Evolutionary conservation across 495 filamentous ascomycete species (phyloP).

Genomic region (Penicillium fimorum): DNA sequence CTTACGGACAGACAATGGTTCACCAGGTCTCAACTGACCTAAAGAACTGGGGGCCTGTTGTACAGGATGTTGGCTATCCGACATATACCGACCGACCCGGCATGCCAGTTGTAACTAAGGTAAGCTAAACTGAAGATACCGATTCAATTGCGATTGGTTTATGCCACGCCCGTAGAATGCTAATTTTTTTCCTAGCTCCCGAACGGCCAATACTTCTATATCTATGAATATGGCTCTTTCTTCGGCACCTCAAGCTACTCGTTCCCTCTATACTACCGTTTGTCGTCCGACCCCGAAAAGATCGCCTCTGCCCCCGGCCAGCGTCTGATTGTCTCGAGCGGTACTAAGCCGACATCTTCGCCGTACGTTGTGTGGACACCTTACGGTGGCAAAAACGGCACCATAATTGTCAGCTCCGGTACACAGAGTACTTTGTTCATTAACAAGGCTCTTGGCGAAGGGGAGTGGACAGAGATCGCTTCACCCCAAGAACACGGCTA

Average conservation of each 20-base stretch:
- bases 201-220: conserved; percentile 59
- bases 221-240: conserved; percentile 61
- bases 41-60: conserved; percentile 53
- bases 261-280: conserved; percentile 60
- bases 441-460: conserved; percentile 55
- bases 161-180: not conserved
- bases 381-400: conserved; percentile 55
- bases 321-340: conserved; percentile 46
- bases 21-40: conserved; percentile 60
- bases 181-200: conserved; percentile 42
- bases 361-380: conserved; percentile 57
- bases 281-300: conserved; percentile 50
- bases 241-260: conserved; percentile 39
- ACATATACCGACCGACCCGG: conserved; percentile 64
- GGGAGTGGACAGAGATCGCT: conserved; percentile 52
- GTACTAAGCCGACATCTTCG: conserved; percentile 50
- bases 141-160: not conserved
- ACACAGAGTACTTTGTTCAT: conserved; percentile 53
- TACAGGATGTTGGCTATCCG: conserved; percentile 55
- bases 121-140: conserved; percentile 1
- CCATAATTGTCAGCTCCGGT: conserved; percentile 56
- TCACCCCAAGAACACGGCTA: conserved; percentile 51
- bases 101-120: conserved; percentile 59
- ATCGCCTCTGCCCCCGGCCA: conserved; percentile 46
- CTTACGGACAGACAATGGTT: conserved; percentile 64